Evolutionary conservation across 2,329 filamentous ascomycete genomes (phyloP).

Genomic region (Conoideocrella luteorostrata): DNA sequence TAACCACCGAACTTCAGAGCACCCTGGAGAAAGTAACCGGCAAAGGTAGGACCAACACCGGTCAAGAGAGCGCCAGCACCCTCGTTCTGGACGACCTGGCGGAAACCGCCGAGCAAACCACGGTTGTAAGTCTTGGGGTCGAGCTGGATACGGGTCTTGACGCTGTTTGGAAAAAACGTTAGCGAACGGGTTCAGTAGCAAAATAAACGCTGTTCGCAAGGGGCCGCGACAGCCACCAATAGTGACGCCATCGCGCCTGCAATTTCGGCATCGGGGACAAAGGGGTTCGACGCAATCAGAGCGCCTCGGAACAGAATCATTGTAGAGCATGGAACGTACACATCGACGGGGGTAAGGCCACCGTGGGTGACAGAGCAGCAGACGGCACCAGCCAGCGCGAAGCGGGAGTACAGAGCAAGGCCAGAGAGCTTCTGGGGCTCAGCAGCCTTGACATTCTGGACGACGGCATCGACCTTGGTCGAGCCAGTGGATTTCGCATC

Average conservation of each 20-base stretch:
- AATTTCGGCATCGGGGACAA: not conserved
- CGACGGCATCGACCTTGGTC: conserved; percentile 38
- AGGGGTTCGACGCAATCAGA: not conserved
- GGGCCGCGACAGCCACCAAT: too few relatives aligned
- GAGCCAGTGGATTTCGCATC: conserved; percentile 30
- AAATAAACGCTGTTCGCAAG: too few relatives aligned
- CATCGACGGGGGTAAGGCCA: conserved; percentile 94
- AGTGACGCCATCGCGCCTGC: not conserved
- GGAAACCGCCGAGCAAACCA: conserved; percentile 80
- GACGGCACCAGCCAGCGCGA: conserved; percentile 94
- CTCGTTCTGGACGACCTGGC: conserved; percentile 76
- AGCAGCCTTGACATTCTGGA: conserved; percentile 34
- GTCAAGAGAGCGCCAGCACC: conserved; percentile 82
- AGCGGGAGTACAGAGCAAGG: conserved; percentile 80
- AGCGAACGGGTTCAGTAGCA: conserved; percentile 1
- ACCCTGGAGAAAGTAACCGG: conserved; percentile 91
- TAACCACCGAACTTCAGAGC: conserved; percentile 93
- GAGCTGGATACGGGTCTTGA: conserved; percentile 95
- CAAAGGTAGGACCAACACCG: conserved; percentile 76
- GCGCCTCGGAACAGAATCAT: too few relatives aligned
- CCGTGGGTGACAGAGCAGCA: conserved; percentile 99
- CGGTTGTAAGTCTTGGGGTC: conserved; percentile 85
- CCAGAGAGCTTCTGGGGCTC: conserved; percentile 39
- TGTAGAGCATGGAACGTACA: too few relatives aligned
- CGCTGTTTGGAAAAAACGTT: conserved; percentile 42